Base-by-base conservation (phyloP, 2,329 filamentous ascomycete species). In the Monilinia laxa region DNA sequence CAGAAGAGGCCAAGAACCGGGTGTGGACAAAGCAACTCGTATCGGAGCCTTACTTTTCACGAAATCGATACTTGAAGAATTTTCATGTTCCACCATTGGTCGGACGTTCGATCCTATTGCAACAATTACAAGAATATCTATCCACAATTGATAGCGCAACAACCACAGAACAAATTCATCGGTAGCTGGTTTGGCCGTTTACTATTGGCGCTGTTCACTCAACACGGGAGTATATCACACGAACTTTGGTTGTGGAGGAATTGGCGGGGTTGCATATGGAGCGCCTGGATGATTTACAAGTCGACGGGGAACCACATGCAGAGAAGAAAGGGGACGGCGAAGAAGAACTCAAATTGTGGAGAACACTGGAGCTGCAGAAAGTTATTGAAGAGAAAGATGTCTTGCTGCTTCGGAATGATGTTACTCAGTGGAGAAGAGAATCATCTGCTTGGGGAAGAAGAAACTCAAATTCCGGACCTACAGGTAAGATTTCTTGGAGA, bases 51-150 rank as follows among this genome's bases (percentile, higher is more conserved):
- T 73, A 10, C 58, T 73, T 9, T 71, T 70, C 62, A 62, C 70
- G 57, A 72, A 71, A 68, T 63, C 67, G 4, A 68, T 70, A 38
- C 45, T 73, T 7, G 57, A 72, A 57, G 69, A 73, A 42, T 69
- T 68, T 40, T 70, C 71, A 16, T 67, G 71, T 57, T 70, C 71
- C 1, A 42, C 23, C 3, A 68, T 58, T 11, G 66, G 70, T 23
- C 42, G 66, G 70, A 18, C 42, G 68, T n/a, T 58, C 62, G 20
- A 64, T 73, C 40, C 57, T 73, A 38, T 65, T 72, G 20, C 31
- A 56, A 23, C 65, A 69, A 55, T 57, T 73, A 28, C 64, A 62
- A 65, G 56, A 67, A 47, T 49, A 67, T 5, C 23, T 71, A 10
- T 47, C 25, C n/a, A 47, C 23, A 14, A 65, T 67, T n/a, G 54